Conservation (phyloP, 805 yeast genomes). For the Candida morakotiae region DNA sequence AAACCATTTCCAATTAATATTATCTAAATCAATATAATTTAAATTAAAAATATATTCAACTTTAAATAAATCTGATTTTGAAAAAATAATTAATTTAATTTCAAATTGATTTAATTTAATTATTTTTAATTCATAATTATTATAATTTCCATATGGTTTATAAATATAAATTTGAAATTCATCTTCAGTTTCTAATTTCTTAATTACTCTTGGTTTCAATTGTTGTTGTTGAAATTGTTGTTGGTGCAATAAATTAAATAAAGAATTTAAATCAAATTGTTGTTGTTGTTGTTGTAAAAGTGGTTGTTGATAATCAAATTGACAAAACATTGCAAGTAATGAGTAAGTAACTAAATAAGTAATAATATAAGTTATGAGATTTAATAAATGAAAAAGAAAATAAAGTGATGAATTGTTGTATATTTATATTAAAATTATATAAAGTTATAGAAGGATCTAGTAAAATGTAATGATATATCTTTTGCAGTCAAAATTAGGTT, state of each 20-base stretch:
- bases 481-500: background rate
- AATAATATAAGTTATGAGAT: background rate
- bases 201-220: conserved; percentile 19
- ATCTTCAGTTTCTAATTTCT: conserved; percentile 32
- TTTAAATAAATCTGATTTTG: conserved; percentile 26
- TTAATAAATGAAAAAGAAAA: too few species aligned
- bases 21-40: conserved; percentile 23
- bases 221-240: conserved; percentile 7
- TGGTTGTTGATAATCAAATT: conserved; percentile 2
- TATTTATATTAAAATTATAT: background rate
- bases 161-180: conserved; percentile 32
- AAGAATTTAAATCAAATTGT: conserved; percentile 9
- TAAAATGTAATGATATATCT: background rate
- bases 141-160: conserved; percentile 30
- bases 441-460: background rate
- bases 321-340: conserved; percentile 3
- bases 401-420: background rate
- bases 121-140: conserved; percentile 28
- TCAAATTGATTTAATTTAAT: conserved; percentile 12
- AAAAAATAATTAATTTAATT: conserved; percentile 17
- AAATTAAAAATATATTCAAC: conserved; percentile 27
- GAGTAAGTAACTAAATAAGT: too few species aligned
- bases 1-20: conserved; percentile 33
- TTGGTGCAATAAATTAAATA: conserved; percentile 11
- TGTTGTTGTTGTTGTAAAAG: too few species aligned